Base-by-base conservation (phyloP, 495 filamentous ascomycete genomes). In the Jackrogersella minutella region DNA sequence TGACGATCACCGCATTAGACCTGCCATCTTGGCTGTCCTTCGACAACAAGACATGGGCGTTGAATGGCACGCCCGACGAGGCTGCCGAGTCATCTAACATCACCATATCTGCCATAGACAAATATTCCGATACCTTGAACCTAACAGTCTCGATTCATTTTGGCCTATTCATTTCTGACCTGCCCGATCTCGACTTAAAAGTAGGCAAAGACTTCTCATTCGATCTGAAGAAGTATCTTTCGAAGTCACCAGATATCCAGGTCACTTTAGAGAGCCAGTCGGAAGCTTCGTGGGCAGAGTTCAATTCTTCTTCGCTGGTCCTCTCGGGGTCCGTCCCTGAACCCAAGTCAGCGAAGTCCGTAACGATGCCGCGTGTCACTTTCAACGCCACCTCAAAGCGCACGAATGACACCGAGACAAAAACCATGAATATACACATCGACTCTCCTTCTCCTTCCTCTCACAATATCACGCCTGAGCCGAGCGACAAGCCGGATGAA, bases 1-100 rank as follows among this genome's bases (percentile, higher is more conserved):
- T 66, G 5, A 74, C 81, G 2, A 78, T 86, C 10, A 73, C 80
- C 5, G 82, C 73, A 0, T 37, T 84, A 1, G 74, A 85, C 28
- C 69, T 85, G 0, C 91, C 93, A 0, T 47, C 79, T 6, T 97
- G 93, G 93, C 71, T 96, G 34, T 80, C 82, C 6, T 81, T 95
- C 39, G 83, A 96, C 64, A 77, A 84, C 10, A 58, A 78, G n/a
- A 86, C 85, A 0, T 80, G 92, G 59, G 76, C 77, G 1, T 74
- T 97, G 9, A 84, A 74, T 40, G 93, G 93, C 1, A 89, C 75
- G 1, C 86, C 88, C 13, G 87, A 89, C 0, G 66, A 75, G 21
- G 68, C 79, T 63, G 82, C 83, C 2, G 73, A 77, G 26, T 84
- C 87, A 6, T 77, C 84, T 14, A 91, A 88, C 58, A 83, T 95